Conservation (phyloP, 805 yeast species). For the Wickerhamiella qilinensis region DNA sequence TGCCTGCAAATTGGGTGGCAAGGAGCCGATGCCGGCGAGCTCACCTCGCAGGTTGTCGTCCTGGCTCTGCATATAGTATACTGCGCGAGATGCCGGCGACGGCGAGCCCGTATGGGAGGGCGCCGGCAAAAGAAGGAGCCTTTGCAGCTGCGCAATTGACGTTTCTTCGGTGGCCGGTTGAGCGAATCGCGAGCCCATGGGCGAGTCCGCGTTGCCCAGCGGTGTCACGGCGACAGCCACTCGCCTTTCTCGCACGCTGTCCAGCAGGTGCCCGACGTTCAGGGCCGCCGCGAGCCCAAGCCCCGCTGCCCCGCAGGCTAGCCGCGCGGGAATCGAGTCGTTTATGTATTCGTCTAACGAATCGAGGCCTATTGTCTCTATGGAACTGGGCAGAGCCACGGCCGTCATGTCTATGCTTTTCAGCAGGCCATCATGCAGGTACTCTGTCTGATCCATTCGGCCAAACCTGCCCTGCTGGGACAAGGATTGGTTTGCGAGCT, state of each 20-base stretch:
- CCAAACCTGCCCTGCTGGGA: no score
- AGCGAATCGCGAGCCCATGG: conserved; percentile 19
- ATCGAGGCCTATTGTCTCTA: not conserved
- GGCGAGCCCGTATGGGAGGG: no score
- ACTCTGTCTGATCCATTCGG: no score
- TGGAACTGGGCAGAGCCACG: not conserved
- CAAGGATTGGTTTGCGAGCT: no score
- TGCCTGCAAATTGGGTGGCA: not conserved
- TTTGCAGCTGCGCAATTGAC: conserved; percentile 15
- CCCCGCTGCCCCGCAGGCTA: not conserved
- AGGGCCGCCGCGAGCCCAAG: not conserved
- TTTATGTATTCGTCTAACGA: not conserved
- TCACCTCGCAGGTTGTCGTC: conserved; percentile 21
- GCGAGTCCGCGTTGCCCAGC: conserved; percentile 25
- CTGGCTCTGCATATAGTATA: conserved; percentile 25
- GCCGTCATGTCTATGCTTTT: not conserved
- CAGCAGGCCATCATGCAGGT: not conserved
- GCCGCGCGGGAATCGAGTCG: not conserved
- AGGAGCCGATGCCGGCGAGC: conserved; percentile 6
- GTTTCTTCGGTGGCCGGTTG: conserved; percentile 18
- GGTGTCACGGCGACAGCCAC: conserved; percentile 21
- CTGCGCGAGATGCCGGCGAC: no score
- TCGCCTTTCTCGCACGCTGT: not conserved
- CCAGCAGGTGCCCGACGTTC: conserved; percentile 1
- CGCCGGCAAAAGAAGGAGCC: conserved; percentile 7